Conservation (phyloP, 225 moss, liverwort and hornwort genomes). For the Anthoceros angustus region DNA sequence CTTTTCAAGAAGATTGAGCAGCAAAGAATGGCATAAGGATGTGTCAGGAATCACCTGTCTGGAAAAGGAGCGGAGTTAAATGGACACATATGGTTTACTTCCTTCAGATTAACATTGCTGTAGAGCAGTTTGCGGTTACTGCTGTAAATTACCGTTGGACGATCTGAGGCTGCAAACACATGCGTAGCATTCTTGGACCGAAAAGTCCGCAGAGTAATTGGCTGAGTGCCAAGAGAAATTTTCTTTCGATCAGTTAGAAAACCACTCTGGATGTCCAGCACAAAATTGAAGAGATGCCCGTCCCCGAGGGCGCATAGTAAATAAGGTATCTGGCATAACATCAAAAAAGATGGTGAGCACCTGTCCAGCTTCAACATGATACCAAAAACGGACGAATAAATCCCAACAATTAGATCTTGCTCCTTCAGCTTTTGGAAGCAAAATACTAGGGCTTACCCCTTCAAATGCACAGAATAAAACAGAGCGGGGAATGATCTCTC, state of each 20-base stretch:
- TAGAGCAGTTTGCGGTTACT: conserved; percentile 95
- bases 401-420: background rate
- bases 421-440: background rate
- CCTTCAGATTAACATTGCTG: conserved; percentile 93
- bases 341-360: conserved; percentile 13
- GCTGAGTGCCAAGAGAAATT: conserved; percentile 91
- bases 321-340: conserved; percentile 54
- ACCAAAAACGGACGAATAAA: background rate
- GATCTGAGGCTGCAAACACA: conserved; percentile 97
- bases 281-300: conserved; percentile 93
- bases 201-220: conserved; percentile 84
- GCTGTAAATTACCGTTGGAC: conserved; percentile 95
- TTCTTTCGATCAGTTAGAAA: conserved; percentile 77
- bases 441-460: conserved; percentile 56
- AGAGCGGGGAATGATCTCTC: conserved; percentile 95
- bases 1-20: background rate
- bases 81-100: conserved; percentile 98
- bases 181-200: conserved; percentile 96
- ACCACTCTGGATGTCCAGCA: conserved; percentile 53
- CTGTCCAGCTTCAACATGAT: background rate
- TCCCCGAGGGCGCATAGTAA: conserved; percentile 94
- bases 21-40: background rate
- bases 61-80: conserved; percentile 99
- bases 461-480: conserved; percentile 94
- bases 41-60: conserved; percentile 43